Base-by-base conservation (phyloP, 106 monocot genomes). In the Hemerocallis citrina region DNA sequence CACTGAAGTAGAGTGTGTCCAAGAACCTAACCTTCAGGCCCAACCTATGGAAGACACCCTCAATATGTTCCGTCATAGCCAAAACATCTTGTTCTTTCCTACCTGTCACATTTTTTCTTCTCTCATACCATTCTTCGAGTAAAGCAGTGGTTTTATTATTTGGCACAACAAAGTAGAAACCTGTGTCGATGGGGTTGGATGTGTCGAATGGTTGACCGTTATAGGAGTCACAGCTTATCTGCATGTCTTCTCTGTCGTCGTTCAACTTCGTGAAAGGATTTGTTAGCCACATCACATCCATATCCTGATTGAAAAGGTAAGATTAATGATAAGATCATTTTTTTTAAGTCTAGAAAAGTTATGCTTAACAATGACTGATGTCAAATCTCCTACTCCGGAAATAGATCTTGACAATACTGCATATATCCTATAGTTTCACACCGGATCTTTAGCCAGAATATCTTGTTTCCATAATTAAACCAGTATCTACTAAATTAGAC, bases 21-120 rank as follows among this genome's bases (percentile, higher is more conserved):
- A 89, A 61, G 68, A 64, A 89, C 44, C 80, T 77, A 25, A 80
- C 77, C 35, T 34, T 84, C 66, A 89, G 38, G 22, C 68, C 70
- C 24, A 83, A 43, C 43, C 60, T 23, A 3, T 27, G 16, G 19
- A 84, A 72, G 3, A 29, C 36, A n/a, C 88, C 88, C 14, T 72
- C 28, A n/a, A n/a, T n/a, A 7, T 24, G 13, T 25, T 52, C 77
- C 79, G 80, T 73, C 22, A 25, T 4, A 19, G 8, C 4, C 14
- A 90, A 76, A 66, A 90, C 75, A 57, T 90, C 85, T 50, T 90
- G 89, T 34, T 85, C 81, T 48, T 85, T 85, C 72, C 70, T 63
- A 42, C 73, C 74, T 15, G 39, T 21, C 1, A 70, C 70, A 20
- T 34, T 41, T 13, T 68, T 68, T 44, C 82, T 63, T 10, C 64